These are phyloP conservation scores for Phalaenopsis hybrid DNA, from an alignment of 116 monocot genomes.

Conservation along the genomic window DNA sequence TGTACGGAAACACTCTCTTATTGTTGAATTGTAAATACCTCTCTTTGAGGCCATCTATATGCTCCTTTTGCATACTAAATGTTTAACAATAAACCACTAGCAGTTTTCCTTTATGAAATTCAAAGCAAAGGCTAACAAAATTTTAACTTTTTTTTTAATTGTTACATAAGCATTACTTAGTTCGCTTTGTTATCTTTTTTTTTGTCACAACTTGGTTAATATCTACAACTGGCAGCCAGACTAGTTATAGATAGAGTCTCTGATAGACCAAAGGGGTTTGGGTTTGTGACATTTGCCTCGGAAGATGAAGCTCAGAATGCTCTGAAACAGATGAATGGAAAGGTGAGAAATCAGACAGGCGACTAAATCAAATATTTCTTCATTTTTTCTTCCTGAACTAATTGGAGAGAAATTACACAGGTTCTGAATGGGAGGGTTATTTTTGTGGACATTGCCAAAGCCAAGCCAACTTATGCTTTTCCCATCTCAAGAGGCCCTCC, in stretches of 20 bases:
- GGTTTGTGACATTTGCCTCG: conserved; percentile 82
- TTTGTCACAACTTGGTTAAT: not conserved
- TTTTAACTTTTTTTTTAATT: too few species aligned
- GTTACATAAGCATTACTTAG: too few species aligned
- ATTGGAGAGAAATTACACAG: conserved; percentile 22
- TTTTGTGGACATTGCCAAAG: conserved; percentile 75
- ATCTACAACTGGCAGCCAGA: conserved; percentile 42
- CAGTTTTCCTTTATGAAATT: too few species aligned
- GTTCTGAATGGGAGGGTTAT: conserved; percentile 64
- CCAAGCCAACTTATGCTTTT: conserved; percentile 20
- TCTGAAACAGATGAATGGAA: conserved; percentile 68
- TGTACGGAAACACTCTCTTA: too few species aligned
- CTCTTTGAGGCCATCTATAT: too few species aligned
- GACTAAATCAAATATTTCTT: not conserved
- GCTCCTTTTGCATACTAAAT: too few species aligned
- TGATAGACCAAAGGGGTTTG: conserved; percentile 75
- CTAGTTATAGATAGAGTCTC: conserved; percentile 56
- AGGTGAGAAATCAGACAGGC: conserved; percentile 26
- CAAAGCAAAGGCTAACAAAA: too few species aligned
- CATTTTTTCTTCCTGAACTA: not conserved
- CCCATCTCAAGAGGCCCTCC: conserved; percentile 62
- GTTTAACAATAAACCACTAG: too few species aligned
- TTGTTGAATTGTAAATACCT: too few species aligned
- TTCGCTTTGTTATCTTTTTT: too few species aligned
- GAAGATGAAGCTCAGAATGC: conserved; percentile 75